phyloP scores from a whole-genome alignment of 768 basidiomycete genomes.

The Omphalotus guepiniiformis region DNA sequence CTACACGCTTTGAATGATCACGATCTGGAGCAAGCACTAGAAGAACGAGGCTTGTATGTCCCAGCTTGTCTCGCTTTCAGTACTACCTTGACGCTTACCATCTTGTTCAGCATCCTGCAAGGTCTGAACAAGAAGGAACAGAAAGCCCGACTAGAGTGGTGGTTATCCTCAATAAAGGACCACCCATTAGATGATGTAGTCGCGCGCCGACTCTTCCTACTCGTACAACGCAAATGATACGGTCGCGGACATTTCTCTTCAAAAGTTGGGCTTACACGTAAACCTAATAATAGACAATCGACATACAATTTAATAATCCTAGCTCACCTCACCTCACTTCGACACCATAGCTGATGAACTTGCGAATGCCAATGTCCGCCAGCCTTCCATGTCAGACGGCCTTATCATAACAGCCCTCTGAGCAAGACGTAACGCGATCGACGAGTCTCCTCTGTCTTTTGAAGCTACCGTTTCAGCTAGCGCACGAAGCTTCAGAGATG shows the following conservation, averaged over 20 bases:
- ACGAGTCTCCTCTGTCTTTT: constrained; percentile 24
- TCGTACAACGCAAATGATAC: constrained; percentile 19
- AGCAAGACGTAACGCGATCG: constrained; percentile 37
- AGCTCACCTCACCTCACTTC: constrained; percentile 8
- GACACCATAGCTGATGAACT: constrained; percentile 48
- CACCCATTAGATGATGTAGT: constrained; percentile 33
- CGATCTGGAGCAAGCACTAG: constrained; percentile 62
- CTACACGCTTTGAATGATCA: constrained; percentile 41
- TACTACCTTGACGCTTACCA: not conserved
- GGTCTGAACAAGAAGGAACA: constrained; percentile 38
- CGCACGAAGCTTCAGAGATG: constrained; percentile 48
- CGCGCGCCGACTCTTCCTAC: constrained; percentile 47
- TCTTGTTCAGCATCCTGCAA: constrained; percentile 30
- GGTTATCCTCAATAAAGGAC: constrained; percentile 50
- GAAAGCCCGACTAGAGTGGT: constrained; percentile 54
- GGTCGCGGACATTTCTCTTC: not conserved
- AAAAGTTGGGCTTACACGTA: not conserved
- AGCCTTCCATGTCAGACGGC: constrained; percentile 27
- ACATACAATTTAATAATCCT: constrained; percentile 13
- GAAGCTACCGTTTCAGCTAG: constrained; percentile 46
- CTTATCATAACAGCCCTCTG: constrained; percentile 63
- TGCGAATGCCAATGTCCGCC: constrained; percentile 50
- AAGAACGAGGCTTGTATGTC: constrained; percentile 77
- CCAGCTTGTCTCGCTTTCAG: constrained; percentile 1
- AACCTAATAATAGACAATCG: constrained; percentile 12